Conservation (phyloP, 2,329 filamentous ascomycete genomes). For the Fusarium vanettenii region DNA sequence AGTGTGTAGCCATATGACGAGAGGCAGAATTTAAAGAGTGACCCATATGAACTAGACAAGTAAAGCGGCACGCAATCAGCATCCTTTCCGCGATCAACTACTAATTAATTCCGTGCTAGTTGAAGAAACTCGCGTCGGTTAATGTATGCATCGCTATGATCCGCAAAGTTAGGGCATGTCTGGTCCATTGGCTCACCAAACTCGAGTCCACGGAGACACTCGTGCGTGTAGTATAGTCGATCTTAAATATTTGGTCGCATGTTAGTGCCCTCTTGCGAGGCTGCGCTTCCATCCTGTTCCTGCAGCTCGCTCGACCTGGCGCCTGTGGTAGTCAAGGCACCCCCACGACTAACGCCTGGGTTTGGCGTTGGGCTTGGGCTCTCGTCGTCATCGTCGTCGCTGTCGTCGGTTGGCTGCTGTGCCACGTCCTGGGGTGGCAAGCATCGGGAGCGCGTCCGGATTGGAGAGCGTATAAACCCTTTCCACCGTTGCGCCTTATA, state of each 20-base stretch:
- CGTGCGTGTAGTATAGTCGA: constrained; percentile 43
- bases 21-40: constrained; percentile 53
- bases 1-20: constrained; percentile 51
- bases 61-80: constrained; percentile 47
- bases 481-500: constrained; percentile 46
- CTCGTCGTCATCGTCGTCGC: neutral
- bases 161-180: constrained; percentile 40
- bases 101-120: constrained; percentile 44
- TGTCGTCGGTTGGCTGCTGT: neutral
- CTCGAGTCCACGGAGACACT: constrained; percentile 44
- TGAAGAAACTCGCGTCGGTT: constrained; percentile 39
- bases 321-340: neutral
- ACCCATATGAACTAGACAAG: constrained; percentile 42
- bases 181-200: constrained; percentile 39
- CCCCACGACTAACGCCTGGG: neutral
- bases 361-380: neutral
- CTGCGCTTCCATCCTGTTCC: neutral
- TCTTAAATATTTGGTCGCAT: constrained; percentile 9
- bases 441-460: constrained; percentile 27
- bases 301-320: neutral
- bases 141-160: constrained; percentile 36
- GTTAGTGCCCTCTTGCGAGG: neutral
- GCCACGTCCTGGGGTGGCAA: neutral
- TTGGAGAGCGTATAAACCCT: constrained; percentile 46
- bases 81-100: constrained; percentile 45